Base-by-base conservation (phyloP, 1,139 yeast genomes). In the Candida sp. region DNA sequence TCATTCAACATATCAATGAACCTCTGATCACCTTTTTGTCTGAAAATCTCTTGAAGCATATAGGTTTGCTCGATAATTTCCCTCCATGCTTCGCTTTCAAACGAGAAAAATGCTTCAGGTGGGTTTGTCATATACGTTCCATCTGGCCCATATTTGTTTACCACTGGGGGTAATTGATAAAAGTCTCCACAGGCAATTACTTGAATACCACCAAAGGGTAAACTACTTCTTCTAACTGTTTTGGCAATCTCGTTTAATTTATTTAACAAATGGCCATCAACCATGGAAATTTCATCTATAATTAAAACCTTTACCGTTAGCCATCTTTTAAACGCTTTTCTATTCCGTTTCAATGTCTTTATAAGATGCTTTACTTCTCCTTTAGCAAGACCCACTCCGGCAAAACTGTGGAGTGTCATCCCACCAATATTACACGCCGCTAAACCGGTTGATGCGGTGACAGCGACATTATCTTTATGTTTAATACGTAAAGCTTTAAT, bases 371-470 rank as follows among this genome's bases (percentile, higher is more conserved):
- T 61, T 0, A 60, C 54, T 1, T 58, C 55, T 1, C 63, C 71
- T 12, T 56, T 56, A 0, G 95, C 97, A 7, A 89, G 63, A 0
- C 97, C 97, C 33, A 89, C 83, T 1, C 97, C 96, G 0, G 95
- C 83, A 66, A 83, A 89, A 22, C 95, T 82, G 58, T 90, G 97
- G 2, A 90, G 63, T 0, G 97, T 90, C 35, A 78, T 77, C 21
- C 97, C 97, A 4, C 96, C 96, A 46, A 90, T 84, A 58, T 89
- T 88, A 57, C 93, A 86, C 1, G 97, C 97, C 0, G 97, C 97
- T 36, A 90, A 68, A 0, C 97, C 97, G 0, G 97, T 90, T 0
- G 96, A 85, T 0, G 97, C 97, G 0, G 97, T 89, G 2, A 89
- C 88, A 0, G 89, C 95, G 1, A 90, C 90, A 1, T 79, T 78